These are phyloP conservation scores for Cymodocea nodosa DNA, from an alignment of 116 monocot genomes.

Conservation along the genomic window DNA sequence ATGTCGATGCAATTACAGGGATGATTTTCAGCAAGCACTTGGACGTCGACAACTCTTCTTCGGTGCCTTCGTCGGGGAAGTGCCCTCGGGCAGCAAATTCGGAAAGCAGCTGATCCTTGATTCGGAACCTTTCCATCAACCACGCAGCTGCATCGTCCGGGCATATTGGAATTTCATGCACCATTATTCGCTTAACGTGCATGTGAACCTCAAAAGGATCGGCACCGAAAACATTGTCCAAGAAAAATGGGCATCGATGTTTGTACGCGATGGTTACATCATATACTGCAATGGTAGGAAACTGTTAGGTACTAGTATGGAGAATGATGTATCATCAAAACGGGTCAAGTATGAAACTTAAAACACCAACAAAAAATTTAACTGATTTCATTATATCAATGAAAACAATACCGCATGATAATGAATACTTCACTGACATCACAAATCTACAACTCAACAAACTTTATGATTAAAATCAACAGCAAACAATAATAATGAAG, in stretches of 20 bases:
- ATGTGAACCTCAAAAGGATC: conserved; percentile 93
- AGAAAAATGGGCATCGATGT: conserved; percentile 52
- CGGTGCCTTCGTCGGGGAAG: conserved; percentile 60
- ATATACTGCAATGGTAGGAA: conserved; percentile 48
- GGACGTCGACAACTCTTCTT: conserved; percentile 47
- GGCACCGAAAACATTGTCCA: conserved; percentile 68
- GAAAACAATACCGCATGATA: too few relatives aligned
- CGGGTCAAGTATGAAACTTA: too few relatives aligned
- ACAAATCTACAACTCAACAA: too few relatives aligned
- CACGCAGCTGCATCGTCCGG: conserved; percentile 52
- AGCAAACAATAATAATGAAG: too few relatives aligned
- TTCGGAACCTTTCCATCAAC: conserved; percentile 73
- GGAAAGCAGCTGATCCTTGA: conserved; percentile 66
- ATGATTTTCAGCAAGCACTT: conserved; percentile 27
- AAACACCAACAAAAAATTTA: too few relatives aligned
- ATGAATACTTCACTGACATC: too few relatives aligned
- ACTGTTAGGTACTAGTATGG: too few relatives aligned
- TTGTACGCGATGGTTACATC: conserved; percentile 90
- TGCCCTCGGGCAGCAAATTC: conserved; percentile 41
- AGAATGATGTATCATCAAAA: background rate
- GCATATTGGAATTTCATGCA: conserved; percentile 41
- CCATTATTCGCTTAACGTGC: conserved; percentile 38
- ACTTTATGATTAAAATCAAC: too few relatives aligned
- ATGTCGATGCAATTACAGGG: conserved; percentile 26
- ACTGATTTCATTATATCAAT: too few relatives aligned